Evolutionary conservation across 345 rosid genomes (phyloP), one percentile per base, ranked within the genome.

Genomic region (Euphorbia pulcherrima): DNA sequence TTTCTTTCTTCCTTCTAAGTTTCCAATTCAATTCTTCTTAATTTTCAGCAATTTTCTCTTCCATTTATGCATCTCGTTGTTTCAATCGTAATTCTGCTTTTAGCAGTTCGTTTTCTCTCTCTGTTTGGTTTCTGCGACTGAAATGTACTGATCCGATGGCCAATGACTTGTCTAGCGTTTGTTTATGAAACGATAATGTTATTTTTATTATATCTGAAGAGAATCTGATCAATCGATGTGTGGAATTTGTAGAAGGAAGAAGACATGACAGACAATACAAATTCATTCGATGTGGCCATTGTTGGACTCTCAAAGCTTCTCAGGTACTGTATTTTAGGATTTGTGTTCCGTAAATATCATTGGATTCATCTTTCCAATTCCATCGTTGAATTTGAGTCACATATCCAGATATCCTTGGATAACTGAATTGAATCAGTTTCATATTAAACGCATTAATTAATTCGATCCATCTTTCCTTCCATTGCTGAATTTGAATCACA

Each of bases 251-350:
- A 69, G 67, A 29, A 75, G 57, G 64, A 71, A 46, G 72, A 72
- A 44, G 73, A 85, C 63, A 92, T 92, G 98, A 92, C 77, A 0
- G 77, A 68, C 30, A 84, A n/a, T n/a, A n/a, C n/a, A n/a, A n/a
- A 83, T 5, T 74, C 81, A 53, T 95, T 84, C 87, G 85, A 92
- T 73, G 82, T 82, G 6, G 99, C 97, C 79, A 81, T 92, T 62
- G 89, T 84, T 29, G 92, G 76, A 75, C 86, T 95, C 39, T 75
- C 83, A 47, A 83, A 88, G 83, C 92, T 95, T 69, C 87, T 94
- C 82, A 85, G 95, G 97, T 92, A 83, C 70, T 18, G 26, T 27
- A 18, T n/a, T n/a, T n/a, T n/a, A n/a, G 37, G 3, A 7, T 33
- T 33, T 33, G 37, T 33, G n/a, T n/a, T n/a, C n/a, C n/a, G n/a